Evolutionary conservation across 768 basidiomycete species (phyloP).

Genomic region (Lactifluus echinatus): DNA sequence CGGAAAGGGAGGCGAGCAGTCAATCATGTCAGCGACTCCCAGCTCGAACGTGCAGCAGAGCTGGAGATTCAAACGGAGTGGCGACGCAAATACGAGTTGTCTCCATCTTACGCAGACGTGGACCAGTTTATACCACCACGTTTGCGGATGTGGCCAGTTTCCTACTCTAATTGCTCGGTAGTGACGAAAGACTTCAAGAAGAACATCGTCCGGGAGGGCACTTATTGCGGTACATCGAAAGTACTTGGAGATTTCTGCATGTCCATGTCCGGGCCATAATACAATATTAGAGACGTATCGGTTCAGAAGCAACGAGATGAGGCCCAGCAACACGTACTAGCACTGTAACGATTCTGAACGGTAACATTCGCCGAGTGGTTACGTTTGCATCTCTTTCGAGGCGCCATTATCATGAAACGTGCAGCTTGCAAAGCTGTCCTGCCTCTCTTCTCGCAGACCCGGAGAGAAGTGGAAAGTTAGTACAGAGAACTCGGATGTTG

Average conservation of each 20-base stretch:
- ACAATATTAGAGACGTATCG: neutral
- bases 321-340: neutral
- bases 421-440: neutral
- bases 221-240: conserved; percentile 1
- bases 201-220: conserved; percentile 7
- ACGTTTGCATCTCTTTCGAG: neutral
- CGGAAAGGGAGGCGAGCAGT: neutral
- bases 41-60: conserved; percentile 10
- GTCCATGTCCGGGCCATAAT: too few relatives aligned
- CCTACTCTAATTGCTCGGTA: neutral
- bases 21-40: neutral
- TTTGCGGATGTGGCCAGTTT: neutral
- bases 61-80: conserved; percentile 6
- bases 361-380: neutral
- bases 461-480: neutral
- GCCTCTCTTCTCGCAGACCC: neutral
- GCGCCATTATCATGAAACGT: neutral
- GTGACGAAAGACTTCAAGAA: conserved; percentile 9
- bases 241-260: conserved; percentile 7
- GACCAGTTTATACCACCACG: conserved; percentile 13
- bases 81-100: conserved; percentile 10
- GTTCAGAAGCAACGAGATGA: neutral
- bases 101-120: conserved; percentile 7
- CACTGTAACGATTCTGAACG: neutral
- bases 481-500: too few relatives aligned